These are phyloP conservation scores for Wickerhamiella alocasiicola DNA, from an alignment of 805 yeast species.

Conservation along the genomic window DNA sequence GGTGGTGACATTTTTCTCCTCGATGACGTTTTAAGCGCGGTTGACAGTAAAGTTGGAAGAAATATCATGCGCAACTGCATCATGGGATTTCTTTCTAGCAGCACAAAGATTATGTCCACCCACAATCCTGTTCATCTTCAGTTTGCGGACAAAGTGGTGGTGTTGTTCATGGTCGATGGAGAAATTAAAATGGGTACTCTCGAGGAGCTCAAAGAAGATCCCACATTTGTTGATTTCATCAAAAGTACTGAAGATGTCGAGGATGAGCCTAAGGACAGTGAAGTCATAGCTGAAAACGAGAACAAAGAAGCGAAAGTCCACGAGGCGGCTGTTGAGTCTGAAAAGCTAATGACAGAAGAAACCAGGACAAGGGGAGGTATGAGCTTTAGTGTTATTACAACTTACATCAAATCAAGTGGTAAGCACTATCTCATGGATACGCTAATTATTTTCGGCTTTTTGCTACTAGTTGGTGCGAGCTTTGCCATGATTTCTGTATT, in stretches of 20 bases:
- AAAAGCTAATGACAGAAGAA: conserved; percentile 4
- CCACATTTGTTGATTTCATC: not conserved
- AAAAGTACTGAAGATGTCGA: not conserved
- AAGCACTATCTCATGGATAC: not conserved
- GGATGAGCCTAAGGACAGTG: not conserved
- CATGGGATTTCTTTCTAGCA: conserved; percentile 40
- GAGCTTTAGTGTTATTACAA: not conserved
- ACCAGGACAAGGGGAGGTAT: not conserved
- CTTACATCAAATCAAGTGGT: conserved; percentile 1
- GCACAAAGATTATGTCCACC: conserved; percentile 69
- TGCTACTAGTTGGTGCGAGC: conserved; percentile 35
- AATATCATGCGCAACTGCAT: conserved; percentile 63
- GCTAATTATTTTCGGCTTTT: conserved; percentile 19
- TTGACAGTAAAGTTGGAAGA: conserved; percentile 74
- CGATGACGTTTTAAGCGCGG: conserved; percentile 80
- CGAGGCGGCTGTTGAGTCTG: not conserved
- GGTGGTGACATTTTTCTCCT: conserved; percentile 51
- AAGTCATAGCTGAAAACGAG: conserved; percentile 32
- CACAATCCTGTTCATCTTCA: conserved; percentile 67
- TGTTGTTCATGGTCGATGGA: conserved; percentile 39
- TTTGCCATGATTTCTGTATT: conserved; percentile 27
- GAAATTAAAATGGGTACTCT: conserved; percentile 50
- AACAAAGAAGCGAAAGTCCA: conserved; percentile 11
- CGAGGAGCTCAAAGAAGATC: conserved; percentile 32
- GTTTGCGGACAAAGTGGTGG: conserved; percentile 53